Conservation (phyloP, 495 filamentous ascomycete species). For the Talaromyces liani region DNA sequence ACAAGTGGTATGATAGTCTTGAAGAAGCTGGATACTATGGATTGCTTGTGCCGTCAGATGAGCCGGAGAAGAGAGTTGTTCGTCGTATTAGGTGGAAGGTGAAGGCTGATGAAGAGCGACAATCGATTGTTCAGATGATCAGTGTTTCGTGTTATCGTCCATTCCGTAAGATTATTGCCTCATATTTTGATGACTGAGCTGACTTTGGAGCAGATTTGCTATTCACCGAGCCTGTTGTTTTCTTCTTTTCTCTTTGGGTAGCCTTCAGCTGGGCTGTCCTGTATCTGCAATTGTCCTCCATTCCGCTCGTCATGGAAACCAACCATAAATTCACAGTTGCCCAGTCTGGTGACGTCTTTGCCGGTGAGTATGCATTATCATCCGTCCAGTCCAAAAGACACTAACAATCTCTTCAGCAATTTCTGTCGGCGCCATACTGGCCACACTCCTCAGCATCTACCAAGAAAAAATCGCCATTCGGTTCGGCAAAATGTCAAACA, state of each 20-base stretch:
- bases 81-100: constrained; percentile 78
- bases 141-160: constrained; percentile 66
- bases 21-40: constrained; percentile 62
- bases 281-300: constrained; percentile 72
- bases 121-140: constrained; percentile 63
- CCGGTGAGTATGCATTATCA: constrained; percentile 23
- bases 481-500: constrained; percentile 37
- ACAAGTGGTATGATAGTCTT: constrained; percentile 70
- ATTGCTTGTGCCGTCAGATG: constrained; percentile 36
- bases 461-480: constrained; percentile 51
- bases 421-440: constrained; percentile 57
- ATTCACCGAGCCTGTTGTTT: constrained; percentile 85
- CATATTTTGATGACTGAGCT: neutral
- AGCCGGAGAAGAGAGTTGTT: constrained; percentile 24
- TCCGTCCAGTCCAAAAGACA: neutral
- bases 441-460: constrained; percentile 66
- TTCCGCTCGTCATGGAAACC: constrained; percentile 68
- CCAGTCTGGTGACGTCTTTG: constrained; percentile 66
- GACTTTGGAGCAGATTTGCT: constrained; percentile 49
- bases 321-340: constrained; percentile 64
- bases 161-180: constrained; percentile 45
- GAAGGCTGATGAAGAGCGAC: constrained; percentile 73
- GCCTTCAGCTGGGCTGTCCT: constrained; percentile 86
- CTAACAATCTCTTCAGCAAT: constrained; percentile 38
- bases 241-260: constrained; percentile 90